Evolutionary conservation across 176 grass and related monocot species (phyloP), one percentile per base, ranked within the genome.

Genomic region (Carex parvula): DNA sequence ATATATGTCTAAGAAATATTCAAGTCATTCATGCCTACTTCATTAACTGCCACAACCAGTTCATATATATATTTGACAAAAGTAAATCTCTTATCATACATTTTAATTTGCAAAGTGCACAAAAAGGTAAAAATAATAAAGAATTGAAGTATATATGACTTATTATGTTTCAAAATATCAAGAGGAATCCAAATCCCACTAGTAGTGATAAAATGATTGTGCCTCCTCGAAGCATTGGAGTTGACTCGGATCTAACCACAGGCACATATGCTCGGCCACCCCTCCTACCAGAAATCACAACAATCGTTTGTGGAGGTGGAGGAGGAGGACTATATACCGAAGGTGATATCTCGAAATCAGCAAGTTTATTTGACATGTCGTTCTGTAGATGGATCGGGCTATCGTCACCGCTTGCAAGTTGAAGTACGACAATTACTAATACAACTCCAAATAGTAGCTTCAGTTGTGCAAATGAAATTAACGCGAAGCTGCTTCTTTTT

Each of bases 361-460:
- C 3, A 22, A 63, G 20, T 24, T 63, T 63, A 24, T 24, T 8
- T 42, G 33, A 42, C 1, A 70, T 70, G 52, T 37, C 30, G 1
- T 32, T 32, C 30, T 32, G 30, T 32, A 32, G 2, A 32, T 32
- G 35, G 9, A 55, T 21, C 13, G 5, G 18, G 26, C 2, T 13
- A 60, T 60, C 26, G 33, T 54, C 53, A 39, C 13, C 44, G 2
- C 5, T 32, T 35, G 14, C 77, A 18, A 80, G 32, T 35, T 80
- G 12, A 16, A 80, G 37, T 35, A 80, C 54, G 3, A 21, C 10
- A 58, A 80, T 80, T 1, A 80, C 9, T 55, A 26, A 80, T 39
- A 58, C 26, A 80, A 80, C 50, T 59, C 24, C 52, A 41, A 80
- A 7, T 18, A 80, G n/a, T 58, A 58, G 77, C 77, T 80, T 80